Evolutionary conservation across 352 stramenopile species (phyloP).

Genomic region (Pythium aristosporum): DNA sequence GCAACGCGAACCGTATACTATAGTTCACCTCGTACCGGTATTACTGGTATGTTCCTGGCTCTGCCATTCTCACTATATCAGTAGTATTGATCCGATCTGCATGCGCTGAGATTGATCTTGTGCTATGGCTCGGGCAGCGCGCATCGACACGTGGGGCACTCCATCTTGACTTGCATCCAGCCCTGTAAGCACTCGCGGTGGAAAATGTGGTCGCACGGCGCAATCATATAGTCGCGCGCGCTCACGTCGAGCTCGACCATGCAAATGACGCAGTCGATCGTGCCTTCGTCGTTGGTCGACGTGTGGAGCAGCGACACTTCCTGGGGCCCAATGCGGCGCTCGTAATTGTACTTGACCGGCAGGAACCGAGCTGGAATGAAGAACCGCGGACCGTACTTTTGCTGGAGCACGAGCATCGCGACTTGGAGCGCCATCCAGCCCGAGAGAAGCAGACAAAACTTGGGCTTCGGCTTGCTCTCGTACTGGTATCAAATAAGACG

Average conservation of each 20-base stretch:
- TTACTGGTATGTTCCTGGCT: too few species aligned
- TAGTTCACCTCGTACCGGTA: too few species aligned
- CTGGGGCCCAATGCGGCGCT: conserved; percentile 77
- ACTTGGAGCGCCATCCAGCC: conserved; percentile 93
- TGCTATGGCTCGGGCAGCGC: conserved; percentile 82
- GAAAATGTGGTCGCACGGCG: conserved; percentile 96
- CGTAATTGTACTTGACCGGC: conserved; percentile 98
- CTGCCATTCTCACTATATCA: too few species aligned
- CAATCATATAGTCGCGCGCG: conserved; percentile 94
- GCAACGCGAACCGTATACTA: too few species aligned
- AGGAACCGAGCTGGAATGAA: conserved; percentile 95
- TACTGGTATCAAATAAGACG: conserved; percentile 36
- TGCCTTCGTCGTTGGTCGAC: conserved; percentile 56
- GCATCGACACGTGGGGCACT: conserved; percentile 94
- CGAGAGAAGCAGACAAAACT: conserved; percentile 77
- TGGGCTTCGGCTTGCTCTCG: conserved; percentile 61
- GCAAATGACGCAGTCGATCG: conserved; percentile 86
- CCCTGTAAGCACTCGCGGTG: conserved; percentile 93
- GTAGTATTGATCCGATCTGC: too few species aligned
- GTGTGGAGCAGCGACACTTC: conserved; percentile 61
- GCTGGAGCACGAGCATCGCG: conserved; percentile 90
- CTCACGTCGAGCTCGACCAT: conserved; percentile 82
- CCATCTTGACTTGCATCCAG: conserved; percentile 98
- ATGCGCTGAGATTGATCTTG: too few species aligned
- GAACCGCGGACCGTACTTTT: conserved; percentile 91